These are phyloP conservation scores for Alternaria longipes DNA, from an alignment of 2,329 filamentous ascomycete genomes.

Conservation along the genomic window DNA sequence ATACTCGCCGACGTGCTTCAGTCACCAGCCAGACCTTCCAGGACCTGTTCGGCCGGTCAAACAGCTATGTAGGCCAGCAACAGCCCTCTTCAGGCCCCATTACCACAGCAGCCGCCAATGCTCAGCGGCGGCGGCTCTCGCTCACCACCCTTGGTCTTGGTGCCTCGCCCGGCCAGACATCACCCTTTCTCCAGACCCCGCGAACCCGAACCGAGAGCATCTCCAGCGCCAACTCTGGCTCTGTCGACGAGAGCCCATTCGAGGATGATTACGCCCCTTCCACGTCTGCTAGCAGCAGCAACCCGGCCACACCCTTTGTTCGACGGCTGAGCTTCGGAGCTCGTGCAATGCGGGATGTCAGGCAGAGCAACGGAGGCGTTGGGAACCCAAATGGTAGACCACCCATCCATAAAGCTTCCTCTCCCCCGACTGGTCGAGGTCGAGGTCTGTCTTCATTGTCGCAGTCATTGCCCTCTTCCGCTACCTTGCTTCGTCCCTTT, in stretches of 20 bases:
- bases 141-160: slow-evolving; percentile 60
- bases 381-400: slow-evolving; percentile 71
- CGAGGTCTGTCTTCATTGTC: slow-evolving; percentile 65
- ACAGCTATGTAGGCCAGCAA: slow-evolving; percentile 46
- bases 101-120: slow-evolving; percentile 59
- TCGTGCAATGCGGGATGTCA: slow-evolving; percentile 77
- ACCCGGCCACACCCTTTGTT: slow-evolving; percentile 77
- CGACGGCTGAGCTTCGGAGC: slow-evolving; percentile 91
- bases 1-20: slow-evolving; percentile 56
- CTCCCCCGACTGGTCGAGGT: slow-evolving; percentile 64
- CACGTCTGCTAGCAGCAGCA: slow-evolving; percentile 64
- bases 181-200: slow-evolving; percentile 52
- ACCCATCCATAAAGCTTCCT: slow-evolving; percentile 61
- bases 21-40: slow-evolving; percentile 60
- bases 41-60: slow-evolving; percentile 56
- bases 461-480: slow-evolving; percentile 42
- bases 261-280: slow-evolving; percentile 64
- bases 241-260: slow-evolving; percentile 61
- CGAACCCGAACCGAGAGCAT: slow-evolving; percentile 58
- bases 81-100: slow-evolving; percentile 56
- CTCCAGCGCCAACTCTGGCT: slow-evolving; percentile 57
- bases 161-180: slow-evolving; percentile 54
- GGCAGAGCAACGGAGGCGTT: slow-evolving; percentile 59
- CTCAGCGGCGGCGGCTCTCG: slow-evolving; percentile 60
- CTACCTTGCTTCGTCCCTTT: slow-evolving; percentile 34